These are phyloP conservation scores for Cicer pinnatifidum DNA, from an alignment of 306 rosid species.

Conservation along the genomic window DNA sequence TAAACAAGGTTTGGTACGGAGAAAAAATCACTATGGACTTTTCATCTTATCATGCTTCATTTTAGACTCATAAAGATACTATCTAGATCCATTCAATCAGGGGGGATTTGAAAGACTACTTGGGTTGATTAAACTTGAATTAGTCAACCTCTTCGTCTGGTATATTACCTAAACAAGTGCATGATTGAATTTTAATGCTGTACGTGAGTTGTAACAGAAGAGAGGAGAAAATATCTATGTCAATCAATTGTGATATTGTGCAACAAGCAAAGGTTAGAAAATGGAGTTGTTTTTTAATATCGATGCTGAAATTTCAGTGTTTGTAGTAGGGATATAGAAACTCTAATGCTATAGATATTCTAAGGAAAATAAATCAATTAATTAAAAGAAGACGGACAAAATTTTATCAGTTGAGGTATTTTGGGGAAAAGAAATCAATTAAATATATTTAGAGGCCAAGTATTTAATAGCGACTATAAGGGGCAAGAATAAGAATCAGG, in stretches of 20 bases:
- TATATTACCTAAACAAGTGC: neutral
- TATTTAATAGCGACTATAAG: neutral
- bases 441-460: neutral
- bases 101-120: neutral
- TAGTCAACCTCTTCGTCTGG: neutral
- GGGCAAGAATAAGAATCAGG: neutral
- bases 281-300: constrained; percentile 1
- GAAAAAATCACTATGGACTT: neutral
- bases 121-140: neutral
- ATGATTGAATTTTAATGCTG: neutral
- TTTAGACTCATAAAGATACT: neutral
- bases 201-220: neutral
- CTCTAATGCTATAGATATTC: neutral
- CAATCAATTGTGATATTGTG: neutral
- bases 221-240: neutral
- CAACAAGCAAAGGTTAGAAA: neutral
- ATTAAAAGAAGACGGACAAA: neutral
- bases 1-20: neutral
- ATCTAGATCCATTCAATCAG: neutral
- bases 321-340: neutral
- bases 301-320: neutral
- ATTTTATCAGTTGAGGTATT: constrained; percentile 10
- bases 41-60: constrained; percentile 1
- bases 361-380: constrained; percentile 2
- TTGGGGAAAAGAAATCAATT: constrained; percentile 16